Evolutionary conservation across 1,284 basidiomycete species (phyloP), one percentile per base, ranked within the genome.

Genomic region (Sphagnurus paluster): DNA sequence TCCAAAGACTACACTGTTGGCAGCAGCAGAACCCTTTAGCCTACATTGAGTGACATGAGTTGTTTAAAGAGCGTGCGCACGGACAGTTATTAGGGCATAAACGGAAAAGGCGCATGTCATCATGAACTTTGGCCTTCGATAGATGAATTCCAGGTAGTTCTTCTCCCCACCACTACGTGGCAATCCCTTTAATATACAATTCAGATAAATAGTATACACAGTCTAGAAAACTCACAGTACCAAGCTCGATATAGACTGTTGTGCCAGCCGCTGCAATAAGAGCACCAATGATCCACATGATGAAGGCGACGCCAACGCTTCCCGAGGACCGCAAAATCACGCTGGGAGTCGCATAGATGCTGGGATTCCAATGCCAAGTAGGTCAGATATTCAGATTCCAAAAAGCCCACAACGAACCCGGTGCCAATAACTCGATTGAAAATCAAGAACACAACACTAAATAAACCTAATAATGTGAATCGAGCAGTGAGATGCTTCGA

Each of bases 401-500:
- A 13, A 43, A 33, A 26, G 30, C 38, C 29, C 20, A n/a, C 5
- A 29, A 60, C 68, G 25, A 54, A 84, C 82, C 87, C 87, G 13
- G 85, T 82, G n/a, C 87, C 87, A 28, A 90, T 82, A 16, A 88
- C 74, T 14, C 86, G 77, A 57, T 90, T 90, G 63, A 87, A 86
- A 29, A 90, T 83, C 19, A 90, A 72, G 53, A 84, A 83, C 6
- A 81, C 63, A 1, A 84, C 80, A 46, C 82, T 87, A 26, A 75
- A 61, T 2, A 82, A 52, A 2, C 82, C 82, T 75, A 20, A n/a
- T n/a, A n/a, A n/a, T n/a, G n/a, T n/a, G n/a, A n/a, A n/a, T n/a
- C n/a, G n/a, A n/a, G n/a, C n/a, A n/a, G n/a, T n/a, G n/a, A n/a
- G n/a, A n/a, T n/a, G n/a, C n/a, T n/a, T n/a, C n/a, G n/a, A n/a